A percentile compares a stretch with the other conserved stretches of the same genome.
phyloP scores from a whole-genome alignment of 2,329 filamentous ascomycete species.

The Cadophora sp. region DNA sequence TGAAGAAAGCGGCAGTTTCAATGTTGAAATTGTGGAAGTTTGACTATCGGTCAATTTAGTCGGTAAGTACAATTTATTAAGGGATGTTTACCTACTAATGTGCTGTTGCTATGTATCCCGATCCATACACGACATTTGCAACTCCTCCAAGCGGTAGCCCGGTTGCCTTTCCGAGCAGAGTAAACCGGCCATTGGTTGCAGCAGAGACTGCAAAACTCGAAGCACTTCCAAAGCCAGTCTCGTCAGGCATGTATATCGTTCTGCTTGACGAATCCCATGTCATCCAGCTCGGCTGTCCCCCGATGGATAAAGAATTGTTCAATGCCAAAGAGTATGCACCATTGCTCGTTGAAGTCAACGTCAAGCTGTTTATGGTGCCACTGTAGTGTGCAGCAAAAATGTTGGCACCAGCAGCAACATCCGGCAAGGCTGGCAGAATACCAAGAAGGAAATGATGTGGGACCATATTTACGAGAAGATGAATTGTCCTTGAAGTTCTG shows the following conservation, averaged over 20 bases:
- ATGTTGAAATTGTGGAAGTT: slow-evolving; percentile 36
- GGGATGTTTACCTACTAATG: slow-evolving; percentile 36
- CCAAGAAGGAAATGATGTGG: not conserved
- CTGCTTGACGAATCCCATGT: slow-evolving; percentile 49
- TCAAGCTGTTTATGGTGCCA: slow-evolving; percentile 52
- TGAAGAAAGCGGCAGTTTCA: slow-evolving; percentile 34
- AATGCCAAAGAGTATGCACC: slow-evolving; percentile 27
- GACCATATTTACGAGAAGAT: not conserved
- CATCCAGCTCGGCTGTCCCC: slow-evolving; percentile 54
- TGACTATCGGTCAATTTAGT: slow-evolving; percentile 22
- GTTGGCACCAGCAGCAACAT: slow-evolving; percentile 27
- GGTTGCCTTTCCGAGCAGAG: slow-evolving; percentile 42
- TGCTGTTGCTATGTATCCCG: slow-evolving; percentile 35
- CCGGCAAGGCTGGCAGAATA: slow-evolving; percentile 23
- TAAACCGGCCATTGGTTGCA: slow-evolving; percentile 49
- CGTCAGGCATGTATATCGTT: slow-evolving; percentile 54
- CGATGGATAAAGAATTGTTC: slow-evolving; percentile 43
- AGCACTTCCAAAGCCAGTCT: slow-evolving; percentile 47
- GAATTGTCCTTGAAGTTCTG: not conserved
- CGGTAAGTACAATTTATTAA: slow-evolving; percentile 19
- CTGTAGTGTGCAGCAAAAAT: slow-evolving; percentile 48
- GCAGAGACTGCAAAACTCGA: slow-evolving; percentile 46
- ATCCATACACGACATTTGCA: slow-evolving; percentile 36
- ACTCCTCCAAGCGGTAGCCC: slow-evolving; percentile 31
- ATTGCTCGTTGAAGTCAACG: slow-evolving; percentile 38